A percentile compares a stretch with the other conserved stretches of the same genome.
phyloP scores from a whole-genome alignment of 75 land plant genomes.

The Pinus albicaulis region DNA sequence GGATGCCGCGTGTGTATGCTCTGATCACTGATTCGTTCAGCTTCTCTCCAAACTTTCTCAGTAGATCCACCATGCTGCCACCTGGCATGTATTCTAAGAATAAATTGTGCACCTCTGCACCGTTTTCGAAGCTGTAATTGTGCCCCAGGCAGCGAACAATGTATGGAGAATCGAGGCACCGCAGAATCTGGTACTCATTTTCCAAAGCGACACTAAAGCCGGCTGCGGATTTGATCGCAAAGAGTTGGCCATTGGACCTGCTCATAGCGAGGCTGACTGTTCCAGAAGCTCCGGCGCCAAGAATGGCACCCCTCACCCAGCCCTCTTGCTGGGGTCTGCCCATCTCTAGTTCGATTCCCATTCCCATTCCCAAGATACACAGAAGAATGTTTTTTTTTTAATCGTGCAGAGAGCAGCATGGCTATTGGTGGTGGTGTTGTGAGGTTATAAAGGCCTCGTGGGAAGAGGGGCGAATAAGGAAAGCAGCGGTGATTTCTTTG shows the following conservation, averaged over 20 bases:
- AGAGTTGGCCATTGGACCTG: slow-evolving; percentile 36
- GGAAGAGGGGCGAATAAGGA: no score
- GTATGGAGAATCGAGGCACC: slow-evolving; percentile 25
- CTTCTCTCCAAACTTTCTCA: slow-evolving; percentile 35
- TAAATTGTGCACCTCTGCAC: slow-evolving; percentile 23
- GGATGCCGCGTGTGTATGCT: slow-evolving; percentile 27
- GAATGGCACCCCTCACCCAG: slow-evolving; percentile 41
- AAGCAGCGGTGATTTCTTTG: no score
- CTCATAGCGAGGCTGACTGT: slow-evolving; percentile 40
- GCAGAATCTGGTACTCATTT: slow-evolving; percentile 42
- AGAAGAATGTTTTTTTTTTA: no score
- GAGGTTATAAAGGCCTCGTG: no score
- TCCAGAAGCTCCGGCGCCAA: slow-evolving; percentile 55
- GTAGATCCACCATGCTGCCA: slow-evolving; percentile 47
- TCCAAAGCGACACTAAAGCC: slow-evolving; percentile 13
- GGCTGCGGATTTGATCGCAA: slow-evolving; percentile 51
- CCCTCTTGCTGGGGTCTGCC: background rate
- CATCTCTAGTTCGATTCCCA: background rate
- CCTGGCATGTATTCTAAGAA: slow-evolving; percentile 69
- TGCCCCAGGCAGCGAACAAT: slow-evolving; percentile 39
- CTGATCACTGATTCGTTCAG: slow-evolving; percentile 36
- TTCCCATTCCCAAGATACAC: background rate
- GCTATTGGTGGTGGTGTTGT: no score
- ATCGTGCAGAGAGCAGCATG: no score
- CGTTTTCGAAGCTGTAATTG: slow-evolving; percentile 13